Percentiles rank a stretch among this genome's conserved stretches.
phyloP scores from a whole-genome alignment of 495 filamentous ascomycete genomes.

The Podospora pseudoanserina region DNA sequence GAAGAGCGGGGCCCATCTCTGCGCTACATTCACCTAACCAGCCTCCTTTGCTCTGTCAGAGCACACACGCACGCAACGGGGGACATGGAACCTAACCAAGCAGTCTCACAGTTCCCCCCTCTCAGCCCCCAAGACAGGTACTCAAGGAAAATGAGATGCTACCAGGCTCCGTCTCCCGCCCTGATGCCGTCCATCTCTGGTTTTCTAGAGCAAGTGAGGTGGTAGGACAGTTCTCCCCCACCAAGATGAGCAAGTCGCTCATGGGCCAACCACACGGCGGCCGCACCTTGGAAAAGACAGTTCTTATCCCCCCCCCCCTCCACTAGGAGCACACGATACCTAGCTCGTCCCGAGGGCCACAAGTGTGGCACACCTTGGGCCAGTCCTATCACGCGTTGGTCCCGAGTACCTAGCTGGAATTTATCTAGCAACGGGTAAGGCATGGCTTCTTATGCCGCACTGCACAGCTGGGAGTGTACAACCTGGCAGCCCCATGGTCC shows the following conservation, averaged over 20 bases:
- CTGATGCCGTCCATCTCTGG: not conserved
- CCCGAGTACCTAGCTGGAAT: not conserved
- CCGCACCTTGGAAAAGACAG: constrained; percentile 26
- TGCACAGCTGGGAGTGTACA: constrained; percentile 1
- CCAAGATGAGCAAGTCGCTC: constrained; percentile 13
- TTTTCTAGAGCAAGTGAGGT: not conserved
- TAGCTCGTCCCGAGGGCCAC: constrained; percentile 7
- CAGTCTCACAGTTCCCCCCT: not conserved
- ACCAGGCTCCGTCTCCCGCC: not conserved
- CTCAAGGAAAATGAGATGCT: not conserved
- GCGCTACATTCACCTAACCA: not conserved
- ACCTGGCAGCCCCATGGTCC: not conserved
- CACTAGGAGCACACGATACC: constrained; percentile 4
- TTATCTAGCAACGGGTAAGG: not conserved
- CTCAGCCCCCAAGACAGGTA: constrained; percentile 6
- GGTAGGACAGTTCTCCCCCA: constrained; percentile 6
- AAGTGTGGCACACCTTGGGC: constrained; percentile 11
- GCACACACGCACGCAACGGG: not conserved
- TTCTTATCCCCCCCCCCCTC: constrained; percentile 11
- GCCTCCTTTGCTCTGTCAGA: not conserved
- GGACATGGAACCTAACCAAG: not conserved
- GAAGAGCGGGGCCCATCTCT: not conserved
- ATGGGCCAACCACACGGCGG: constrained; percentile 29
- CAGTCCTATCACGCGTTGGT: constrained; percentile 11
- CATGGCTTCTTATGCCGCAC: constrained; percentile 10